phyloP scores from a whole-genome alignment of 352 stramenopile species.

The Chrysophaeum taylorii region DNA sequence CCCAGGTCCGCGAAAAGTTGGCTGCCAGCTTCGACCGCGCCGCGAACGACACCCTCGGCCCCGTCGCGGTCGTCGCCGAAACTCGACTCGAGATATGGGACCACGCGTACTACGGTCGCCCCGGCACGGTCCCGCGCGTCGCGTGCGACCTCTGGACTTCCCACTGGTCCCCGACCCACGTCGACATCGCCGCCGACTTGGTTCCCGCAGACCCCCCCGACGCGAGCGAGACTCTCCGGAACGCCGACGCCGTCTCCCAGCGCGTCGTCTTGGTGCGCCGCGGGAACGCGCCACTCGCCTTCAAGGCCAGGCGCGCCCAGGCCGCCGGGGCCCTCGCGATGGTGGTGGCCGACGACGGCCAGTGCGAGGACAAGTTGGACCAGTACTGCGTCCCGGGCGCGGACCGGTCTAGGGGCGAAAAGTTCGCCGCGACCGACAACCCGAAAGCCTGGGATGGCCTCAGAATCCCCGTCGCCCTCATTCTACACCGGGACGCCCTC shows the following conservation, averaged over 20 bases:
- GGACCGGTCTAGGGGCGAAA: not conserved
- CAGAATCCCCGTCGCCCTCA: not conserved
- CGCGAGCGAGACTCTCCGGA: not conserved
- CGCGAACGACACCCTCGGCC: not conserved
- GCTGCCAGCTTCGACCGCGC: not conserved
- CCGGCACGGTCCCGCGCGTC: not conserved
- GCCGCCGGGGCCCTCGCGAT: not conserved
- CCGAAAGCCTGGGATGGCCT: not conserved
- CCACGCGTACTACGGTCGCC: not conserved
- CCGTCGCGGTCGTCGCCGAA: not conserved
- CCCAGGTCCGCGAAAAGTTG: not conserved
- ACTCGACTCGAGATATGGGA: not conserved
- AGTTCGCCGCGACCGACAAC: not conserved
- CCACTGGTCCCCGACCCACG: not conserved
- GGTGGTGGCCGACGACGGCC: not conserved
- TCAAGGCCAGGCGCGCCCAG: not conserved
- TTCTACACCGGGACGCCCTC: too few relatives aligned
- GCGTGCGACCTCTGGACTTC: not conserved
- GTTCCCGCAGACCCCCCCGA: not conserved
- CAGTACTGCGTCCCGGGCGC: constrained; percentile 9
- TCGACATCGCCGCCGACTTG: not conserved
- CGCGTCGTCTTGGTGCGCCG: not conserved
- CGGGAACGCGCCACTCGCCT: not conserved
- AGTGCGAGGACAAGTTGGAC: not conserved
- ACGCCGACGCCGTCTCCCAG: not conserved